Conservation (phyloP, 2,329 filamentous ascomycete species). For the Ceratocystis eucalypticola region DNA sequence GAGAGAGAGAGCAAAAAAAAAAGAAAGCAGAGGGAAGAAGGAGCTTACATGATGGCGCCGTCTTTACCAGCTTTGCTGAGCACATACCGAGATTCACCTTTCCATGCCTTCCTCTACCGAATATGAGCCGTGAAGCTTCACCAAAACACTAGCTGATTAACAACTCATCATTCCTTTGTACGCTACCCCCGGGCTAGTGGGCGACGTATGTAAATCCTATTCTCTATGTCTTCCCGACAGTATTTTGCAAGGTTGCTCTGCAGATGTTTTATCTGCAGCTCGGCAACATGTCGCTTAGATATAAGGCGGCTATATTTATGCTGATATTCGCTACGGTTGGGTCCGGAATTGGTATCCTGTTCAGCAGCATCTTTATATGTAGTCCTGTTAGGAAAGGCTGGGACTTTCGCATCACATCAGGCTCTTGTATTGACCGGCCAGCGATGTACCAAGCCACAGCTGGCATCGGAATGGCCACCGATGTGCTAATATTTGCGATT, state of each 20-base stretch:
- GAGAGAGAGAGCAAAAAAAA: no score
- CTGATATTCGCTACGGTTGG: background rate
- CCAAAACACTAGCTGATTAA: background rate
- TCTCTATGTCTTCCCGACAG: background rate
- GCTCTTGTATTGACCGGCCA: background rate
- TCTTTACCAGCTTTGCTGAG: background rate
- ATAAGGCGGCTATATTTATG: background rate
- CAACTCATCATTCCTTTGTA: background rate
- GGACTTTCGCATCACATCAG: background rate
- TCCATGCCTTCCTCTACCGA: background rate
- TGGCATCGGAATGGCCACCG: background rate
- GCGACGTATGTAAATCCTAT: constrained; percentile 1
- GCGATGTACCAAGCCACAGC: background rate
- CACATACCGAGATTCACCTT: background rate
- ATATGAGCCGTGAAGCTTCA: background rate
- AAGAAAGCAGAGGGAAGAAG: background rate
- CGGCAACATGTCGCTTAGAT: background rate
- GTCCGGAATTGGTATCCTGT: background rate
- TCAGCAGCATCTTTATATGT: background rate
- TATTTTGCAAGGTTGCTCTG: constrained; percentile 7
- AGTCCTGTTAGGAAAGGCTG: constrained; percentile 4
- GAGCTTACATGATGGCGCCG: no score
- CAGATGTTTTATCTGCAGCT: constrained; percentile 7
- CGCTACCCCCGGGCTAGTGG: background rate
- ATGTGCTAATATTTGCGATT: background rate